phyloP scores from a whole-genome alignment of 805 yeast species.

The Candida nanaspora region DNA sequence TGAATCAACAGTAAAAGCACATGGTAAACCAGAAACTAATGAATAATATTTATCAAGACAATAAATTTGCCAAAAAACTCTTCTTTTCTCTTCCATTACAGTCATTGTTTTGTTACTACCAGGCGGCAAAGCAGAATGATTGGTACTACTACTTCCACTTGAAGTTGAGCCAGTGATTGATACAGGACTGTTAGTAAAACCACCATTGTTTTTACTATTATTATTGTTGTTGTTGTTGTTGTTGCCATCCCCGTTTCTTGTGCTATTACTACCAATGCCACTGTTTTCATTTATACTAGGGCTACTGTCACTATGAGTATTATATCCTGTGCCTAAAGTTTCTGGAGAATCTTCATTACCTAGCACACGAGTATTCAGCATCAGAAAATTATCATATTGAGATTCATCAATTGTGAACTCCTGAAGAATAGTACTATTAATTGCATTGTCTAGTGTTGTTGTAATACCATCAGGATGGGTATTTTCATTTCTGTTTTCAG shows the following conservation, averaged over 20 bases:
- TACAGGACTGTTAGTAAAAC: not conserved
- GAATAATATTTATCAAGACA: slow-evolving; percentile 24
- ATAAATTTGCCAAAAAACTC: slow-evolving; percentile 26
- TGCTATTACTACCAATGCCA: no score
- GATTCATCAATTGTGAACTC: not conserved
- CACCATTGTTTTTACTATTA: not conserved
- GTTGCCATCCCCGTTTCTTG: no score
- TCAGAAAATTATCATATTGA: not conserved
- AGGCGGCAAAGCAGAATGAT: no score
- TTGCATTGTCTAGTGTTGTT: not conserved
- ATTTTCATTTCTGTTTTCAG: no score
- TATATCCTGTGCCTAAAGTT: not conserved
- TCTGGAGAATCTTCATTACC: not conserved
- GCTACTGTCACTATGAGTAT: no score
- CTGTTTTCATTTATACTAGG: no score
- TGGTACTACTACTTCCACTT: slow-evolving; percentile 6
- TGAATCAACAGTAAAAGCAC: slow-evolving; percentile 20
- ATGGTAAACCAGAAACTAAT: slow-evolving; percentile 23
- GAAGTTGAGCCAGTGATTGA: not conserved
- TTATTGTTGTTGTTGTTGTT: no score
- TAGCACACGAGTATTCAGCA: not conserved
- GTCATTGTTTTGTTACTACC: slow-evolving; percentile 12
- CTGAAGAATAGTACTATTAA: not conserved
- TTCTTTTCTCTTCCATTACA: slow-evolving; percentile 21
- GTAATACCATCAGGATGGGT: not conserved